Base-by-base conservation (phyloP, 2,329 filamentous ascomycete genomes). In the Nemania sp. region DNA sequence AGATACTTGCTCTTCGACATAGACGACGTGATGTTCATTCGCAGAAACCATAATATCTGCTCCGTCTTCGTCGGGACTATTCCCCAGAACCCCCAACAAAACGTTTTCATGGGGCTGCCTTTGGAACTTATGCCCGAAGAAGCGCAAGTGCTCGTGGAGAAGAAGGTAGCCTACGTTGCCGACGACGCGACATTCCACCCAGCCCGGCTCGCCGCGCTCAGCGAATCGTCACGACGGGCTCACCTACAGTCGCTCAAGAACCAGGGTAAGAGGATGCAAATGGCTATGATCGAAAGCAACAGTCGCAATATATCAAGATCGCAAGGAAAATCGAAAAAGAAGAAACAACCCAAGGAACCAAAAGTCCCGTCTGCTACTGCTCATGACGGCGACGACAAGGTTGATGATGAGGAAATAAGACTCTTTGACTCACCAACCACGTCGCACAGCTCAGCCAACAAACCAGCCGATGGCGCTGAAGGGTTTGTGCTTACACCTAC, bases 91-190 rank as follows among this genome's bases (percentile, higher is more conserved):
- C 92, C 93, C 5, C 94, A 96, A 69, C 95, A 99, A 77, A 98
- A 97, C 77, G 85, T 97, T 59, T 98, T 98, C 73, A 84, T 94
- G 60, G 91, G 93, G 47, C 79, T 98, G 51, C 95, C 95, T 2
- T 79, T 98, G 25, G 90, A 97, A 79, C 81, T 99, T 46, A 91
- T 95, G 80, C 89, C 91, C 1, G 95, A 98, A 77, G 95, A 99
- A 79, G 93, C 89, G 3, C 84, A 87, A 65, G 78, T 95, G 55
- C 83, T 99, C 29, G 87, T 96, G 60, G 88, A 92, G 67, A 89
- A 88, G 68, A 87, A 85, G 60, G 85, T 87, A 68, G 94, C 87
- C 43, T 91, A 89, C 75, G 82, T 97, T 67, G 87, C 94, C 68
- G 91, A 97, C 74, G 93, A 96, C 76, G 81, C 82, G 54, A 80